These are phyloP conservation scores for Bonnemaisonia californica DNA, from an alignment of 31 red algal species.

Conservation along the genomic window DNA sequence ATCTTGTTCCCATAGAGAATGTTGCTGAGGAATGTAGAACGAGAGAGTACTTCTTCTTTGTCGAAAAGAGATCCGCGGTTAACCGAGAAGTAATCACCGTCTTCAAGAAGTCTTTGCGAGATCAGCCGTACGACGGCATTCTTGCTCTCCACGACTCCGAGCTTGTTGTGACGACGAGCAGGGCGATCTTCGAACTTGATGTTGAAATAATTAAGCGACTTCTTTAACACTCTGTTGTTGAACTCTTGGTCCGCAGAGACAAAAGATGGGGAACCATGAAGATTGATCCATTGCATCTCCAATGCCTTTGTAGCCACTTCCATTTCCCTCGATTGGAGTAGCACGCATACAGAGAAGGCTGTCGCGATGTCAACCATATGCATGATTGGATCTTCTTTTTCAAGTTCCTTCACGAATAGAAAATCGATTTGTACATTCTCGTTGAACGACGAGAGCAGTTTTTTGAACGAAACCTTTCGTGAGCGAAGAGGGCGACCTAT, in stretches of 20 bases:
- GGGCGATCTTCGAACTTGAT: slow-evolving; percentile 28
- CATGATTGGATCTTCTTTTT: slow-evolving; percentile 24
- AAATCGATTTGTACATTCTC: slow-evolving; percentile 33
- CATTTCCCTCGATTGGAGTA: slow-evolving; percentile 7
- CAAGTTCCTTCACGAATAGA: slow-evolving; percentile 33
- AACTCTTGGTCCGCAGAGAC: slow-evolving; percentile 46
- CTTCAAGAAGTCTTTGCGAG: slow-evolving; percentile 14
- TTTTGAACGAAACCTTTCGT: slow-evolving; percentile 27
- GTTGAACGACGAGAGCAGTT: slow-evolving; percentile 26
- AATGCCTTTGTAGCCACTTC: slow-evolving; percentile 3
- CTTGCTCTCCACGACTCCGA: slow-evolving; percentile 19
- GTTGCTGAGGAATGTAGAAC: slow-evolving; percentile 39
- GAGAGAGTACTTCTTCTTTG: slow-evolving; percentile 24
- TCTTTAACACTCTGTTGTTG: slow-evolving; percentile 3
- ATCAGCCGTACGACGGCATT: too few species aligned
- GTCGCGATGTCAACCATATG: slow-evolving; percentile 44
- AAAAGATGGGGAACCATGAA: slow-evolving; percentile 9
- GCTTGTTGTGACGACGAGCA: slow-evolving; percentile 48
- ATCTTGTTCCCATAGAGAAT: slow-evolving; percentile 27
- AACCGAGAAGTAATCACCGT: not conserved
- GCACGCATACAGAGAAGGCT: slow-evolving; percentile 11
- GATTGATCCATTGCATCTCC: slow-evolving; percentile 22
- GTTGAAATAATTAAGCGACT: not conserved
- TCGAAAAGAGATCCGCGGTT: not conserved
- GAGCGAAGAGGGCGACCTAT: slow-evolving; percentile 17